These are phyloP conservation scores for Sambucus nigra DNA, from an alignment of 129 eudicot genomes.

Conservation along the genomic window DNA sequence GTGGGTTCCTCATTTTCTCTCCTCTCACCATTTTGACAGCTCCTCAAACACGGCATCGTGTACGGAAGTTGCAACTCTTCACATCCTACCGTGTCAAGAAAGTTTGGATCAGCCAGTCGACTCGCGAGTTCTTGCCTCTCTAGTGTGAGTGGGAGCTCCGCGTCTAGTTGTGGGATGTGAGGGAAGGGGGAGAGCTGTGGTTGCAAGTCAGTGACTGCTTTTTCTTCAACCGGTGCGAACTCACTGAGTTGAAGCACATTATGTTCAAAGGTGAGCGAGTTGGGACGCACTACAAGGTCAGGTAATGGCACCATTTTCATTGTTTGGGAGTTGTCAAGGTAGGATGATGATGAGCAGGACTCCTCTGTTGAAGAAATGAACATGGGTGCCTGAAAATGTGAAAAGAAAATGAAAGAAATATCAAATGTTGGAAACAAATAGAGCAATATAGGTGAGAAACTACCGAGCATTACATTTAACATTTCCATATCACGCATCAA, in stretches of 20 bases:
- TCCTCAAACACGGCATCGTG: conserved; percentile 27
- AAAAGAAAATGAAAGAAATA: not conserved
- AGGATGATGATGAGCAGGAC: conserved; percentile 33
- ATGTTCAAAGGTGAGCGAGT: conserved; percentile 25
- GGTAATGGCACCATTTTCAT: conserved; percentile 38
- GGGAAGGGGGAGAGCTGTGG: conserved; percentile 24
- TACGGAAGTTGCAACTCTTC: conserved; percentile 25
- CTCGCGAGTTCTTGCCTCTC: conserved; percentile 42
- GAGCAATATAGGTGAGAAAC: not conserved
- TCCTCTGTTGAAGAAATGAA: conserved; percentile 43
- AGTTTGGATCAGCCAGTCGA: conserved; percentile 40
- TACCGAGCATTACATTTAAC: not conserved
- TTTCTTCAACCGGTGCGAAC: conserved; percentile 25
- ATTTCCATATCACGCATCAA: not conserved
- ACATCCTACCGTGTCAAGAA: conserved; percentile 42
- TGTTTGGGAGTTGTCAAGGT: conserved; percentile 17
- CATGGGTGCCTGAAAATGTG: conserved; percentile 49
- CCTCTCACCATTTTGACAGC: conserved; percentile 28
- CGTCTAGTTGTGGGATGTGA: conserved; percentile 25
- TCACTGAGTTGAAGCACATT: conserved; percentile 17
- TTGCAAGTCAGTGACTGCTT: conserved; percentile 13
- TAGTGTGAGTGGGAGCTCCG: conserved; percentile 30
- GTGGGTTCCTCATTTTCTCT: conserved; percentile 28
- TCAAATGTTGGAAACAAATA: not conserved
- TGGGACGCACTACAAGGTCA: conserved; percentile 19